Base-by-base conservation (phyloP, 176 grass and related monocot genomes). In the Aegilops speltoides region DNA sequence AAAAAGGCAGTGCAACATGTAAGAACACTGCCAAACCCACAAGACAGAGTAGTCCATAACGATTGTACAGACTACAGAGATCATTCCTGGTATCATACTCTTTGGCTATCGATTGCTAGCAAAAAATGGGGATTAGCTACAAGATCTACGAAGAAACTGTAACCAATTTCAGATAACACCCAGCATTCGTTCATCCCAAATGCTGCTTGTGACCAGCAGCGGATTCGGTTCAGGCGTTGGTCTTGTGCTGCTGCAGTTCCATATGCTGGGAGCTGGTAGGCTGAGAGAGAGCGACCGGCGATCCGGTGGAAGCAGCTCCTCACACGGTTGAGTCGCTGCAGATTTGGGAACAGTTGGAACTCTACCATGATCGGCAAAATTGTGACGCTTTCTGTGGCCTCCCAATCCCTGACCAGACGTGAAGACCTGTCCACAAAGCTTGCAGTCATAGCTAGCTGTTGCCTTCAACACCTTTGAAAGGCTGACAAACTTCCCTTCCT, bases 361-460 rank as follows among this genome's bases (percentile, higher is more conserved):
- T 16, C 48, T 87, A 38, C 63, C n/a, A 76, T 22, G 78, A 52
- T 22, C 41, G 66, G 3, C 14, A 57, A 15, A 68, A 41, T 17
- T 79, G 86, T 88, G 92, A 37, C 80, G 75, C 23, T 82, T 83
- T 86, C 36, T 80, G 74, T 93, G 88, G 60, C 86, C 64, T 32
- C 88, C 92, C 67, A 93, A 80, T 70, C 86, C 68, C 31, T 43
- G 69, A 36, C 79, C 68, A 7, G 86, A 86, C 3, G 66, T 3
- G 19, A 86, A 84, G 29, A 88, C 52, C 89, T 64, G 88, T 41
- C 82, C 69, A 9, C 92, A 91, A 45, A 88, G 40, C 68, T 43
- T 60, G 50, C 91, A 90, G 1, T 77, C 23, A 40, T 93, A 63
- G 12, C 6, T 64, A 32, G 38, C 14, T 25, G 69, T 77, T 14